Evolutionary conservation across 495 filamentous ascomycete species (phyloP), one percentile per base, ranked within the genome.

Genomic region (Tirmania nivea): DNA sequence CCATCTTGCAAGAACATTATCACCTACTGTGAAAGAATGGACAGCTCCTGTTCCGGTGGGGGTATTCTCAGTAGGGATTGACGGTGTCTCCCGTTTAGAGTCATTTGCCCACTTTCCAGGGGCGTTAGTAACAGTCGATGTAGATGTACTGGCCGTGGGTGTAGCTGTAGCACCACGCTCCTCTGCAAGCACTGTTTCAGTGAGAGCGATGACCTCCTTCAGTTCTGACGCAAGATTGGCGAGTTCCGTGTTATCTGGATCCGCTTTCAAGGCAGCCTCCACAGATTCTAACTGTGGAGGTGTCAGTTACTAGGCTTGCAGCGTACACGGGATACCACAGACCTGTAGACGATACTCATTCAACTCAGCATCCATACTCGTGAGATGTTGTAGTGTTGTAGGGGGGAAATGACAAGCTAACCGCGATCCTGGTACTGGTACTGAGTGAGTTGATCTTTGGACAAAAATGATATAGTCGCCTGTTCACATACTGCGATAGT

Each of bases 1-100:
- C 87, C 86, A 97, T 65, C 84, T 84, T 21, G 89, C 90, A 65
- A 92, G 72, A 37, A 94, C 83, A 34, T 71, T 79, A 62, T 96
- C 90, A 61, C 94, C 94, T 56, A 95, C 85, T 51, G 83, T 75
- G 16, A 19, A 50, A 31, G 48, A 50, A 12, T 19, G 48, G 12
- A 68, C 63, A 2, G 68, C 60, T 45, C 57, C 59, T 69, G 63
- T 36, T 74, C 70, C 49, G 65, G 57, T 31, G 65, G 60, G 11
- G 48, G 21, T 17, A 66, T 80, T 66, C 69, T 85, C 68, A 76
- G 80, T 1, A 37, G 60, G 59, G 39, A 58, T 57, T 34, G 54
- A 57, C 14, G 56, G 48, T n/a, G 50, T 52, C 20, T 63, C 56
- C 39, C 54, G 51, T 51, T 55, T 57, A n/a, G 52, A 52, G 52